Conservation (phyloP, 2,329 filamentous ascomycete genomes). For the Chaetomiaceae sp. region DNA sequence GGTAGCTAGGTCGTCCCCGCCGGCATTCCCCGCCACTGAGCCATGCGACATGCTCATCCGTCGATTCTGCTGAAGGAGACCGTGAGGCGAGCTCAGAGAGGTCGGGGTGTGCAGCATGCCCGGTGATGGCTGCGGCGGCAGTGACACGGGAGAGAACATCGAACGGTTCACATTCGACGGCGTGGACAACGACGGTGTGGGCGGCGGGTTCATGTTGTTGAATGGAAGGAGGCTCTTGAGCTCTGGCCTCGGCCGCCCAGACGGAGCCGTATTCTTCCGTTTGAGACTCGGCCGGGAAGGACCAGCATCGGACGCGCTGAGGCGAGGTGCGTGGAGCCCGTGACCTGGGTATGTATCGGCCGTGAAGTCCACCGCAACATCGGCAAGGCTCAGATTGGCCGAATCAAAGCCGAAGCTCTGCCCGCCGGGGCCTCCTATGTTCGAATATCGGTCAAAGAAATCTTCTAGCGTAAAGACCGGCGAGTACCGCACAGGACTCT, state of each 20-base stretch:
- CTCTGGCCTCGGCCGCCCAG: conserved; percentile 38
- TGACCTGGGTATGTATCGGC: conserved; percentile 52
- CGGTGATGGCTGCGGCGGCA: conserved; percentile 38
- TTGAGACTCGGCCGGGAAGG: conserved; percentile 42
- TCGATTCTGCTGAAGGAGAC: conserved; percentile 30
- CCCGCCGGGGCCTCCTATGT: conserved; percentile 54
- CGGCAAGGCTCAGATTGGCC: conserved; percentile 66
- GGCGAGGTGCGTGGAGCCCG: conserved; percentile 44
- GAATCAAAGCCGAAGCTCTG: conserved; percentile 64
- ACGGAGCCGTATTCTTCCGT: conserved; percentile 43
- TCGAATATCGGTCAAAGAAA: conserved; percentile 76
- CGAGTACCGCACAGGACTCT: conserved; percentile 66
- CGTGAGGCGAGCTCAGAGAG: conserved; percentile 35
- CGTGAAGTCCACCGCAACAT: conserved; percentile 58
- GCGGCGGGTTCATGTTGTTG: conserved; percentile 31
- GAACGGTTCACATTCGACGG: conserved; percentile 34
- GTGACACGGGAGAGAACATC: conserved; percentile 35
- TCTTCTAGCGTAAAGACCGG: conserved; percentile 81
- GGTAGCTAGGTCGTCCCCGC: conserved; percentile 33
- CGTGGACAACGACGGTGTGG: conserved; percentile 29
- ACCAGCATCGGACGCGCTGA: conserved; percentile 27
- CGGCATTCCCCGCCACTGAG: conserved; percentile 30
- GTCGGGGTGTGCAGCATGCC: conserved; percentile 38
- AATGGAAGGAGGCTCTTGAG: conserved; percentile 36
- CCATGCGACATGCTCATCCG: conserved; percentile 33